These are phyloP conservation scores for Annona squamosa DNA, from an alignment of 164 flowering plant genomes.

Conservation along the genomic window DNA sequence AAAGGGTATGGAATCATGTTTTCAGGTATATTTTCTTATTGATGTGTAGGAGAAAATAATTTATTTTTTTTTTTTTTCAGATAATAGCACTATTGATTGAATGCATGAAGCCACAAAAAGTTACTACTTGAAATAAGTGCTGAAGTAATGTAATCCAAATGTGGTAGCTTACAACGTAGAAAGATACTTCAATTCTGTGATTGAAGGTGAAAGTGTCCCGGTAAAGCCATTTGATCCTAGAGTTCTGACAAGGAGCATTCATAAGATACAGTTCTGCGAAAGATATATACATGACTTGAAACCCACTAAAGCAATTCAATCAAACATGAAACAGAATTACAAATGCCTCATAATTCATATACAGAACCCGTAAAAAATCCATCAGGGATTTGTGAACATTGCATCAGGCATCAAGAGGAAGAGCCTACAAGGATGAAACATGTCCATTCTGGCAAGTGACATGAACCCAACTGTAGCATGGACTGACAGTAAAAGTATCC, in stretches of 20 bases:
- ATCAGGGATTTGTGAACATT: neutral
- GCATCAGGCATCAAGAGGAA: conserved; percentile 9
- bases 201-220: conserved; percentile 71
- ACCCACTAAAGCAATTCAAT: conserved; percentile 4
- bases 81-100: neutral
- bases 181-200: conserved; percentile 58
- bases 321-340: neutral
- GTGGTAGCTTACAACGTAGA: conserved; percentile 55
- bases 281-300: conserved; percentile 10
- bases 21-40: neutral
- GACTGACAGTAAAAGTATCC: conserved; percentile 54
- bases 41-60: neutral
- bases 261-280: conserved; percentile 16
- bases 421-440: conserved; percentile 67
- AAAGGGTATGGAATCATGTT: neutral
- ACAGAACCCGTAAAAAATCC: neutral
- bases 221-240: conserved; percentile 69
- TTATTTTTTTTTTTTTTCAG: neutral
- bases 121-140: too few relatives aligned
- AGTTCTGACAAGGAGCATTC: conserved; percentile 47
- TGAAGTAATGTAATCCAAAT: neutral
- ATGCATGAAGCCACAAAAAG: too few relatives aligned
- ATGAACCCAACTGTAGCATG: conserved; percentile 88
- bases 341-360: neutral
- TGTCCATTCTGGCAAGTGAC: conserved; percentile 64